Conservation (phyloP, 169 alveolate genomes). For the Cryptosporidium tyzzeri region DNA sequence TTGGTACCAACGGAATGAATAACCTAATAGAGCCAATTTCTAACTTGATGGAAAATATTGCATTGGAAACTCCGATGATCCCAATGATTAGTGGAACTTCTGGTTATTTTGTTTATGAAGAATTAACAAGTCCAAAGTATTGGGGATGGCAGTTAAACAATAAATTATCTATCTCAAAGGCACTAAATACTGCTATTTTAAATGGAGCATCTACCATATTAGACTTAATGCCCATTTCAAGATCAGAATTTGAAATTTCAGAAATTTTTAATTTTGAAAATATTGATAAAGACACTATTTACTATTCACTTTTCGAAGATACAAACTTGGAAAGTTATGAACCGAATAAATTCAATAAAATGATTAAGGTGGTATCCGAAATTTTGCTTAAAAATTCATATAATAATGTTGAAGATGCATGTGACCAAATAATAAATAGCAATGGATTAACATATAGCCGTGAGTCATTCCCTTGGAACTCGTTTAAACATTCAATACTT, state of each 20-base stretch:
- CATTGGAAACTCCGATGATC: slow-evolving; percentile 75
- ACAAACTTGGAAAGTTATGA: slow-evolving; percentile 3
- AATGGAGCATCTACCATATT: slow-evolving; percentile 2
- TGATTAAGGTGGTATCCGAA: background rate
- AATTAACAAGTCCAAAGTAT: slow-evolving; percentile 32
- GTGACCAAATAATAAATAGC: too few relatives aligned
- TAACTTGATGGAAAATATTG: slow-evolving; percentile 76
- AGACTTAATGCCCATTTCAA: slow-evolving; percentile 33
- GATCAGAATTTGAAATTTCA: slow-evolving; percentile 13
- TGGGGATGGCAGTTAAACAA: slow-evolving; percentile 73
- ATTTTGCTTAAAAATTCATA: background rate
- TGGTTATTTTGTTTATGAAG: slow-evolving; percentile 76
- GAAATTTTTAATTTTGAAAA: slow-evolving; percentile 2
- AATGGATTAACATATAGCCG: slow-evolving; percentile 18
- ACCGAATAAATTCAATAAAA: slow-evolving; percentile 1
- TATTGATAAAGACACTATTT: background rate
- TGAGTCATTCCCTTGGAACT: slow-evolving; percentile 83
- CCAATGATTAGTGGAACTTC: slow-evolving; percentile 80
- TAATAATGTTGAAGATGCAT: background rate
- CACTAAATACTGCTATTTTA: slow-evolving; percentile 31
- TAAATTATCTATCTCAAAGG: background rate
- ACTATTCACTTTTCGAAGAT: slow-evolving; percentile 10
- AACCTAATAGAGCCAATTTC: slow-evolving; percentile 77
- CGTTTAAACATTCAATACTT: slow-evolving; percentile 81
- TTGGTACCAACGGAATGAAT: slow-evolving; percentile 15